These are phyloP conservation scores for Trapa incisa DNA, from an alignment of 345 rosid species.

Conservation along the genomic window DNA sequence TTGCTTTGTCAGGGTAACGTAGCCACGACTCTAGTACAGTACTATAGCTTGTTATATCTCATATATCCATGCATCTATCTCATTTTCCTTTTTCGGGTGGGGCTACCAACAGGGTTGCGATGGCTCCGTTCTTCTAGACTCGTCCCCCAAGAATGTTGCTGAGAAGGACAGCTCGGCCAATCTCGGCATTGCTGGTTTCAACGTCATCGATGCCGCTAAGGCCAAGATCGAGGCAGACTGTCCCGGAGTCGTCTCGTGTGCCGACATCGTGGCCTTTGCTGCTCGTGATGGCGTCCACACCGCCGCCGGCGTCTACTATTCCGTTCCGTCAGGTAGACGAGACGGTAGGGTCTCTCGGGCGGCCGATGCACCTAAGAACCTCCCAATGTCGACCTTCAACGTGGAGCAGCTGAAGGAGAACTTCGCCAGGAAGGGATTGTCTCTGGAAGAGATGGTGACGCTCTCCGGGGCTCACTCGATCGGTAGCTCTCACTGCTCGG, in stretches of 20 bases:
- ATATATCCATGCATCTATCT: too few relatives aligned
- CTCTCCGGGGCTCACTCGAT: constrained; percentile 11
- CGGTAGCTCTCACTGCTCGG: constrained; percentile 10
- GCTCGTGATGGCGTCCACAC: constrained; percentile 24
- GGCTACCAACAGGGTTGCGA: constrained; percentile 2
- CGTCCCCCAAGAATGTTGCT: constrained; percentile 17
- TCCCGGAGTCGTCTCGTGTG: constrained; percentile 39
- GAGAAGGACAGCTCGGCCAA: constrained; percentile 13
- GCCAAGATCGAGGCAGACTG: constrained; percentile 25
- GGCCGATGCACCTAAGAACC: constrained; percentile 13
- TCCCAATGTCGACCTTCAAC: constrained; percentile 12
- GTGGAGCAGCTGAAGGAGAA: neutral
- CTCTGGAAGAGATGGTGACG: constrained; percentile 5
- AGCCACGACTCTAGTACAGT: too few relatives aligned
- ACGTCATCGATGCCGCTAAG: constrained; percentile 27
- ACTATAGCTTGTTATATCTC: too few relatives aligned
- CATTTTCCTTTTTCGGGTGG: too few relatives aligned
- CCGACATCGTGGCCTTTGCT: constrained; percentile 31
- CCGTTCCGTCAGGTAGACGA: constrained; percentile 26
- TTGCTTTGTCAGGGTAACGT: constrained; percentile 17
- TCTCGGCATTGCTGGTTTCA: constrained; percentile 20
- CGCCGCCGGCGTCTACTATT: constrained; percentile 14
- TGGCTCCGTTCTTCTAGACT: constrained; percentile 25
- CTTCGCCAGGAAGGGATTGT: constrained; percentile 7
- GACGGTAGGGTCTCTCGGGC: constrained; percentile 28